A percentile compares a stretch with the other conserved stretches of the same genome.
phyloP scores from a whole-genome alignment of 2,329 filamentous ascomycete genomes.

The Colletotrichum musae region DNA sequence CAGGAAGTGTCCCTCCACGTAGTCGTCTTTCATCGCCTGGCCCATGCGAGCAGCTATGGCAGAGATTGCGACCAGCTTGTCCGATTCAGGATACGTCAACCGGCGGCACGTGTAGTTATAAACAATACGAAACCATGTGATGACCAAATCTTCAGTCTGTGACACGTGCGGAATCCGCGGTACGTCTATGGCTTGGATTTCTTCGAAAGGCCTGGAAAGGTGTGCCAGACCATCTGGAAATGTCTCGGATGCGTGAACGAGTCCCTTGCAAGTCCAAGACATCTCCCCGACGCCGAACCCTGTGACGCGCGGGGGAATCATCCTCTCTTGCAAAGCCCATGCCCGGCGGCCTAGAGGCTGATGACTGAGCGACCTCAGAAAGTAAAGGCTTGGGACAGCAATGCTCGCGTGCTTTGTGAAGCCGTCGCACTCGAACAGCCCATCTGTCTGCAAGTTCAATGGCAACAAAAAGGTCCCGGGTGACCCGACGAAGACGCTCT shows the following conservation, averaged over 20 bases:
- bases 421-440: too few species aligned
- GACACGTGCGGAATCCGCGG: not conserved
- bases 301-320: not conserved
- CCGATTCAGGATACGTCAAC: not conserved
- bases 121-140: not conserved
- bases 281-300: not conserved
- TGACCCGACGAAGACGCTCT: not conserved
- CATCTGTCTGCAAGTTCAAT: not conserved
- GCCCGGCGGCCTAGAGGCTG: not conserved
- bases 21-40: not conserved
- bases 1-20: not conserved
- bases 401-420: not conserved
- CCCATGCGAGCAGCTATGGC: not conserved
- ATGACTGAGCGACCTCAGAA: accelerated
- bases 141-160: not conserved
- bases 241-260: not conserved
- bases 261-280: not conserved
- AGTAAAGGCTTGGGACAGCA: not conserved
- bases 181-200: not conserved
- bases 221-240: not conserved
- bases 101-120: accelerated
- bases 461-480: not conserved
- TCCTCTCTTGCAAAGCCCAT: not conserved
- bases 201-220: too few species aligned
- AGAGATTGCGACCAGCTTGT: not conserved